Base-by-base conservation (phyloP, 2,329 filamentous ascomycete species). In the Pestalotiopsis sp. region DNA sequence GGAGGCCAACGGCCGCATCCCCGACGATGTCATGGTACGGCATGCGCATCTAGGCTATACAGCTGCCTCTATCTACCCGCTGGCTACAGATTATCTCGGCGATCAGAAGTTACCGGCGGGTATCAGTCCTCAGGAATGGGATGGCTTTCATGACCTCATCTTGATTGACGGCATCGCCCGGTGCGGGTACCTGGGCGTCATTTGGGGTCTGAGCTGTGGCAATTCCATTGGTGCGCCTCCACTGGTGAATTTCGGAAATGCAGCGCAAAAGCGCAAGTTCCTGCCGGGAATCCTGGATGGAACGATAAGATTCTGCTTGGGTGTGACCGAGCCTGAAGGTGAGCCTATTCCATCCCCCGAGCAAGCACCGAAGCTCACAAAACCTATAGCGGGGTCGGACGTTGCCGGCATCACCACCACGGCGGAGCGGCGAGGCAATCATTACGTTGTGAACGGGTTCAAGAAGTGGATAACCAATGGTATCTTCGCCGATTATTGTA, bases 391-490 rank as follows among this genome's bases (percentile, higher is more conserved):
- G 7, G 72, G 72, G 3, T 71, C 71, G 1, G 72, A 73, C 49
- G 72, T 73, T 3, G 66, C 65, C 12, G 68, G 68, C 41, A 64
- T 73, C 11, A 55, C 68, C 38, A 71, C 71, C 4, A 69, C 71
- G 23, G 71, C 72, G 11, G 61, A 64, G 13, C 17, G 70, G 25
- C 69, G 72, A 20, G 70, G 71, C 6, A 39, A 60, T 11, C 61
- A 77, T 1, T 91, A 89, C 71, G 74, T 90, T 59, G 86, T 90
- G 6, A 90, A 89, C 67, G 88, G 88, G 1, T 84, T 84, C 59
- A 91, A 91, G 79, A 89, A 89, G 75, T 89, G 87, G 87, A 91
- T 91, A 69, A 90, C 89, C 1, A 87, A 87, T 60, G 86, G 82
- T 39, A 83, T 86, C 11, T 80, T 78, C 58, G 87, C 83, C 80